Evolutionary conservation across 169 alveolate genomes (phyloP).

Genomic region (Plasmodium inui): DNA sequence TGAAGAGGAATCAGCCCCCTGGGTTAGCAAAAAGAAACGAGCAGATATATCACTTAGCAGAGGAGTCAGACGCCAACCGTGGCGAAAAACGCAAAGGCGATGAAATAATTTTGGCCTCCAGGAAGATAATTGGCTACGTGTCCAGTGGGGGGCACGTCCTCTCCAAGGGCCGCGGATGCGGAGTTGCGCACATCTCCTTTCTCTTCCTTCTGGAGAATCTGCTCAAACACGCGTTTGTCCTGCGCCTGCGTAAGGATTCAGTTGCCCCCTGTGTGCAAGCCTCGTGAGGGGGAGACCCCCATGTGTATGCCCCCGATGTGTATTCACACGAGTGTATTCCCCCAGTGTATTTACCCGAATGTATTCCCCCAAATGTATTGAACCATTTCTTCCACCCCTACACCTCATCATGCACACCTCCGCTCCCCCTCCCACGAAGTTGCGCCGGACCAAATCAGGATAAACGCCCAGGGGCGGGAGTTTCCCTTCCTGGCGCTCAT

Average conservation of each 20-base stretch:
- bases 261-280: not conserved
- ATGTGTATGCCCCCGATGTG: not conserved
- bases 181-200: conserved; percentile 62
- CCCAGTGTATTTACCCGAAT: not conserved
- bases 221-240: conserved; percentile 34
- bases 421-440: not conserved
- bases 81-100: not conserved
- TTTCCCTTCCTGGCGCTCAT: conserved; percentile 47
- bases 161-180: conserved; percentile 71
- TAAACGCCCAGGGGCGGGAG: conserved; percentile 21
- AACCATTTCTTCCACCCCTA: not conserved
- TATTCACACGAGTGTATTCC: not conserved
- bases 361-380: not conserved
- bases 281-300: too few relatives aligned
- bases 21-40: not conserved
- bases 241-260: conserved; percentile 31
- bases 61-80: not conserved
- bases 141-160: conserved; percentile 73
- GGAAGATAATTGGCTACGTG: conserved; percentile 67
- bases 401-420: not conserved
- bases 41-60: not conserved
- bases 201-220: conserved; percentile 26
- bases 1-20: conserved; percentile 15
- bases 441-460: conserved; percentile 1
- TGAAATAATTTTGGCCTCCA: conserved; percentile 63